Evolutionary conservation across 805 yeast genomes (phyloP), one percentile per base, ranked within the genome.

Genomic region (Saccharomycopsis fodiens): DNA sequence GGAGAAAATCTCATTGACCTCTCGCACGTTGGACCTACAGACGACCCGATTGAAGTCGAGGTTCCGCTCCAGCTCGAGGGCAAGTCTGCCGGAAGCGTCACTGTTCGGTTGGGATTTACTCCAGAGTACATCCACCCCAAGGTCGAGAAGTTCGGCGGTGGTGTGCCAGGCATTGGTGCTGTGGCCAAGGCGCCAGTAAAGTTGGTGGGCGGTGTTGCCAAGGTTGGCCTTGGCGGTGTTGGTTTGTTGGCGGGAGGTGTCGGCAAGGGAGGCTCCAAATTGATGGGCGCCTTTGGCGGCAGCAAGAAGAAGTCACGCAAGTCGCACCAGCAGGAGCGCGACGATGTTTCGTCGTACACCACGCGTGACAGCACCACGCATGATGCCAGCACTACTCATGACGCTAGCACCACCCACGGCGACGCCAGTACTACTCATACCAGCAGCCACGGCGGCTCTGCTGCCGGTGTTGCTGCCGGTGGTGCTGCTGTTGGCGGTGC

Each of bases 81-180:
- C 3, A 43, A 42, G 10, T 78, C 87, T n/a, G 80, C 79, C 58
- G 94, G 94, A 50, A 52, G 65, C 1, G 63, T 82, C n/a, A 64
- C 69, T 45, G 57, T 80, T 47, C 64, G 68, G 38, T 80, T 76
- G 2, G 62, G 67, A 1, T 85, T 83, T 62, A 59, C 57, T 37
- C 88, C 91, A 17, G 76, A 78, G 54, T 85, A 82, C 59, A 63
- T 78, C 39, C 75, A 83, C 59, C 86, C 91, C n/a, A 63, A 65
- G 41, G 60, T 81, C 37, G 45, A 73, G 71, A 55, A 67, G 70
- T 23, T 73, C 71, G 37, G 66, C 63, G 73, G 67, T 12, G 62
- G 67, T 16, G 63, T 68, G 3, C 68, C 64, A 32, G 62, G 62
- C 3, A 68, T 64, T 39, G 63, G 59, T 8, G 60, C 59, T 22